Evolutionary conservation across 176 grass and related monocot species (phyloP).

Genomic region (Lolium perenne): DNA sequence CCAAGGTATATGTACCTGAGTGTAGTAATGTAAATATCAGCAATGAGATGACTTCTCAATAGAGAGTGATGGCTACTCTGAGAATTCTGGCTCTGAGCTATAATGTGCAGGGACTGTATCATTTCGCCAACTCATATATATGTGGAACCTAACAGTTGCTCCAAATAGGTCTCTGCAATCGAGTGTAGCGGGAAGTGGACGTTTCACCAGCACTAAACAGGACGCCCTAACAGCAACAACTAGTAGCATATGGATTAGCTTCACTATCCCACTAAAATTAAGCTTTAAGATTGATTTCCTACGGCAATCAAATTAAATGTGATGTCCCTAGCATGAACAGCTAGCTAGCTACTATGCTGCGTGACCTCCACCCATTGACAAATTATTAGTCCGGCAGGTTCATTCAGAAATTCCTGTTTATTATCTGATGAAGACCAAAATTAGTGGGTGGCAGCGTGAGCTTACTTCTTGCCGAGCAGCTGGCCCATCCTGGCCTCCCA

Average conservation of each 20-base stretch:
- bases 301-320: not conserved
- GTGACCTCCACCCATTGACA: not conserved
- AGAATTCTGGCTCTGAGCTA: not conserved
- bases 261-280: not conserved
- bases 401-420: not conserved
- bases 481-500: constrained; percentile 99
- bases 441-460: not conserved
- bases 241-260: not conserved
- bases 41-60: constrained; percentile 17
- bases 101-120: not conserved
- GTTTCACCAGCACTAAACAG: constrained; percentile 7
- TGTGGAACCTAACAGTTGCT: constrained; percentile 39
- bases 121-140: not conserved
- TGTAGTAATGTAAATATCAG: constrained; percentile 3
- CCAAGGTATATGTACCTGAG: constrained; percentile 99
- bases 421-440: not conserved
- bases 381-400: too few relatives aligned
- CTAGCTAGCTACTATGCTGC: not conserved
- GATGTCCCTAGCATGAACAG: not conserved
- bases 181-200: constrained; percentile 15
- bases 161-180: constrained; percentile 35
- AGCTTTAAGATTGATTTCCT: not conserved
- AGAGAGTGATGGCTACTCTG: not conserved
- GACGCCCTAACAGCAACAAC: not conserved
- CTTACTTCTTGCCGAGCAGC: constrained; percentile 98